Conservation (phyloP, 192 early-diverging fungal species). For the Obelidium mucronatum region DNA sequence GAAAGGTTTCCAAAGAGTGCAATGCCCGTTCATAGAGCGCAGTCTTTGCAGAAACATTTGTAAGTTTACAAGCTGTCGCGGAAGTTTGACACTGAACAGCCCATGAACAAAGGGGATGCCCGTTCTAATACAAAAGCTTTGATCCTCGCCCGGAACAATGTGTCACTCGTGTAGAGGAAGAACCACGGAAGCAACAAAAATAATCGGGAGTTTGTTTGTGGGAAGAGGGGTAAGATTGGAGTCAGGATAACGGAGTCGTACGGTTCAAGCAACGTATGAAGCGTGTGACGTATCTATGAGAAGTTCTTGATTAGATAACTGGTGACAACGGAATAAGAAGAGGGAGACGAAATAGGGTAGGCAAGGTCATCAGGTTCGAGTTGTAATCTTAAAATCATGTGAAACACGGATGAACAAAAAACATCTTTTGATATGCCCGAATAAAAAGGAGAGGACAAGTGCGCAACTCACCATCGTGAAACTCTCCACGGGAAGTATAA, state of each 20-base stretch:
- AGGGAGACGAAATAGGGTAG: not conserved
- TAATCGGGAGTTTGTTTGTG: slow-evolving; percentile 1
- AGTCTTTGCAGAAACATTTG: not conserved
- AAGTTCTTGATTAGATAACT: not conserved
- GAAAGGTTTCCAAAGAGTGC: not conserved
- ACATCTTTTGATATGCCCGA: not conserved
- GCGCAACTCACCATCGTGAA: too few species aligned
- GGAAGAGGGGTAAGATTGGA: not conserved
- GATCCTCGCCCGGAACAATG: slow-evolving; percentile 16
- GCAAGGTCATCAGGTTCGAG: slow-evolving; percentile 25
- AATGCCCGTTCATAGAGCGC: not conserved
- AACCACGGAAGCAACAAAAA: slow-evolving; percentile 8
- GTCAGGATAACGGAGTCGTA: not conserved
- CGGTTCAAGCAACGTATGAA: not conserved
- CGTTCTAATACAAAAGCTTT: slow-evolving; percentile 7
- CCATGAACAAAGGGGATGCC: not conserved
- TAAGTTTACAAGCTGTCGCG: not conserved
- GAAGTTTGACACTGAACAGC: slow-evolving; percentile 8
- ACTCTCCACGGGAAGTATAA: too few species aligned
- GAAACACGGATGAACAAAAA: slow-evolving; percentile 33
- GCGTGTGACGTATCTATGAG: not conserved
- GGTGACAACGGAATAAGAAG: not conserved
- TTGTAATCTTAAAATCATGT: slow-evolving; percentile 24
- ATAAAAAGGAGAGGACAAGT: not conserved
- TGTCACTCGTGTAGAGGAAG: slow-evolving; percentile 17